Percentiles rank a stretch among this genome's conserved stretches.
Conservation (phyloP, 495 filamentous ascomycete genomes). For the Trichoderma orchidacearum region DNA sequence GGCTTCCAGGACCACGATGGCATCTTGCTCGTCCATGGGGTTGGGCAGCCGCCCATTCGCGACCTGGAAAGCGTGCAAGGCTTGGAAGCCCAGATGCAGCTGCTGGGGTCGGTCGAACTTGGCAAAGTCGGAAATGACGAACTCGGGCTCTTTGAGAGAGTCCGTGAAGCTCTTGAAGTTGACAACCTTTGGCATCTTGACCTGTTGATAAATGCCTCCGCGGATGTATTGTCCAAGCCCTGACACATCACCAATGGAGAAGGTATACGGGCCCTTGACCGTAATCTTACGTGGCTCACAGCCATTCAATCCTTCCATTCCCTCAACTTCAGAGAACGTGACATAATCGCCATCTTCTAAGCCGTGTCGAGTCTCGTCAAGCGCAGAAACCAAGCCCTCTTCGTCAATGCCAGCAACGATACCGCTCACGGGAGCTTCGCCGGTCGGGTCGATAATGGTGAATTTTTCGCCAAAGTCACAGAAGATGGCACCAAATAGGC, state of each 20-base stretch:
- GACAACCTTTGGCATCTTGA: conserved; percentile 94
- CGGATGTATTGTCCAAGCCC: conserved; percentile 70
- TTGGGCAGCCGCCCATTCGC: conserved; percentile 60
- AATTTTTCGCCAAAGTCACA: conserved; percentile 96
- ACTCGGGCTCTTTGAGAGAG: conserved; percentile 74
- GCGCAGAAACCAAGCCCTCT: conserved; percentile 79
- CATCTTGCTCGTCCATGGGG: conserved; percentile 75
- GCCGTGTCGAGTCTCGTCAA: conserved; percentile 93
- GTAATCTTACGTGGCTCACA: conserved; percentile 75
- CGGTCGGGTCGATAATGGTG: conserved; percentile 75
- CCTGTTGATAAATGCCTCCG: conserved; percentile 83
- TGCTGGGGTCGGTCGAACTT: conserved; percentile 92
- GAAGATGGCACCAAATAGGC: conserved; percentile 91
- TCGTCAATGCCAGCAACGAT: conserved; percentile 85
- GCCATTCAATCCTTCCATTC: conserved; percentile 82
- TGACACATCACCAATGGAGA: conserved; percentile 90
- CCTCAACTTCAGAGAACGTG: conserved; percentile 83
- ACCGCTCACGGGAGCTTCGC: conserved; percentile 74
- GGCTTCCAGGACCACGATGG: conserved; percentile 57
- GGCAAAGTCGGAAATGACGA: conserved; percentile 87
- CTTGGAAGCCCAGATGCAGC: conserved; percentile 86
- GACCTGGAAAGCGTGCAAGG: conserved; percentile 70
- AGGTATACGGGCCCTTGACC: conserved; percentile 93
- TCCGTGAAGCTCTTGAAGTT: conserved; percentile 70
- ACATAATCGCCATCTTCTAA: conserved; percentile 94